A percentile compares a stretch with the other conserved stretches of the same genome.
Conservation (phyloP, 148 eudicot genomes). For the Simmondsia chinensis region DNA sequence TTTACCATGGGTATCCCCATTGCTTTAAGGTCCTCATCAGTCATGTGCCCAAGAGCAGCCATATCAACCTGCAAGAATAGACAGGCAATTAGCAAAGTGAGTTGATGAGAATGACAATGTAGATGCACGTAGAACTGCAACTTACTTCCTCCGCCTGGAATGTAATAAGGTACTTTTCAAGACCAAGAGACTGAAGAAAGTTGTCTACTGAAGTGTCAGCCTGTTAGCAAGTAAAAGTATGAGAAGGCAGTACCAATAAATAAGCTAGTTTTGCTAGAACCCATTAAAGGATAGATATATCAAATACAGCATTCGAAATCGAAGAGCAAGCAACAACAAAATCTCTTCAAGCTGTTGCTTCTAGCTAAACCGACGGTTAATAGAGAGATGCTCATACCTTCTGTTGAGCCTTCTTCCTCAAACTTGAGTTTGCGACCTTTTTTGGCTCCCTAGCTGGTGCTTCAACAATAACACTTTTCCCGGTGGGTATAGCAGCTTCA, state of each 20-base stretch:
- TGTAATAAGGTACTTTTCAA: conserved; percentile 66
- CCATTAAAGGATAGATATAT: no score
- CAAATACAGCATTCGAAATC: no score
- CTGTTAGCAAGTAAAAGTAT: conserved; percentile 22
- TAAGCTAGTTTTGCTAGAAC: no score
- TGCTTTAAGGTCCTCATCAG: conserved; percentile 79
- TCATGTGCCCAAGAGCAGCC: conserved; percentile 84
- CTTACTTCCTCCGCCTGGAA: conserved; percentile 85
- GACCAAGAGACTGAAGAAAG: conserved; percentile 68
- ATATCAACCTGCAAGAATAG: conserved; percentile 69
- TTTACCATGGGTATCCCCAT: conserved; percentile 94
- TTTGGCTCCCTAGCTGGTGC: conserved; percentile 44
- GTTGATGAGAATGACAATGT: not conserved
- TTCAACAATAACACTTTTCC: conserved; percentile 56
- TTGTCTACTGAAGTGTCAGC: conserved; percentile 63
- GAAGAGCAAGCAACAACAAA: no score
- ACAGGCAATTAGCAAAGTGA: not conserved
- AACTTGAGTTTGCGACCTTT: conserved; percentile 33
- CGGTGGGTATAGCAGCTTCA: conserved; percentile 50
- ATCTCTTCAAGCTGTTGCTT: no score
- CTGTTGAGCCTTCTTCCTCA: conserved; percentile 50
- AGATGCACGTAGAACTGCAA: not conserved
- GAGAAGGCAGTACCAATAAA: not conserved
- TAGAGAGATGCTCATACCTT: conserved; percentile 29
- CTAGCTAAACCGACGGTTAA: no score